Evolutionary conservation across 2,329 filamentous ascomycete species (phyloP).

Genomic region (Penicillium sp.): DNA sequence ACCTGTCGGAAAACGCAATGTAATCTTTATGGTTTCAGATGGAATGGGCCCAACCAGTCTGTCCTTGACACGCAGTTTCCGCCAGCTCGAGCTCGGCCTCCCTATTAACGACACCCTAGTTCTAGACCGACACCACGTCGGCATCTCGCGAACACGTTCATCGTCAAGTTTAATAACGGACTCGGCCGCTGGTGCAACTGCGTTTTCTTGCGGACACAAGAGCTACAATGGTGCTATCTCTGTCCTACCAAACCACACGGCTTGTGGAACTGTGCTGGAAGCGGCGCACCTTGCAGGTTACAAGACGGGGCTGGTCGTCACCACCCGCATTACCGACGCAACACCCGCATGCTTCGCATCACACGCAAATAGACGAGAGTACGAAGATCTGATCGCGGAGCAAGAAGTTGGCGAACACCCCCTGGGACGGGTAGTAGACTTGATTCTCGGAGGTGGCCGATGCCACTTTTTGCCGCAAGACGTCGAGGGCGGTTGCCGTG

Average conservation of each 20-base stretch:
- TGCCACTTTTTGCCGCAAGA: slow-evolving; percentile 90
- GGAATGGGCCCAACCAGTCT: slow-evolving; percentile 96
- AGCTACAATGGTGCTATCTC: slow-evolving; percentile 97
- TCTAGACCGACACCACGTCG: slow-evolving; percentile 86
- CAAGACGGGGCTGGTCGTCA: slow-evolving; percentile 89
- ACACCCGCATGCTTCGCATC: slow-evolving; percentile 93
- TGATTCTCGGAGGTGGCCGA: slow-evolving; percentile 88
- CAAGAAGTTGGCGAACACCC: slow-evolving; percentile 88
- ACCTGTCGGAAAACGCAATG: slow-evolving; percentile 71
- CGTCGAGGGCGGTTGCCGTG: slow-evolving; percentile 74
- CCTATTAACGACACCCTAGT: slow-evolving; percentile 70
- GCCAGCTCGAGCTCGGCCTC: slow-evolving; percentile 71
- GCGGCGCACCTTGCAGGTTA: slow-evolving; percentile 91
- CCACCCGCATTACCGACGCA: slow-evolving; percentile 90
- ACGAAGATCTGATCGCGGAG: slow-evolving; percentile 86
- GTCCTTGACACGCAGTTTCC: slow-evolving; percentile 78
- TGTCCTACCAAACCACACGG: slow-evolving; percentile 75
- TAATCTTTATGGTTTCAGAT: slow-evolving; percentile 99
- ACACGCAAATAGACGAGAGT: slow-evolving; percentile 72
- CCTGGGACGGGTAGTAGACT: slow-evolving; percentile 79
- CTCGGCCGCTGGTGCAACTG: slow-evolving; percentile 93
- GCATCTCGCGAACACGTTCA: slow-evolving; percentile 81
- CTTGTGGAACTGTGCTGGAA: slow-evolving; percentile 90
- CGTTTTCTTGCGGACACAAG: slow-evolving; percentile 88
- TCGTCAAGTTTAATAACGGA: slow-evolving; percentile 85